These are phyloP conservation scores for Fagopyrum esculentum DNA, from an alignment of 148 eudicot genomes.

Conservation along the genomic window DNA sequence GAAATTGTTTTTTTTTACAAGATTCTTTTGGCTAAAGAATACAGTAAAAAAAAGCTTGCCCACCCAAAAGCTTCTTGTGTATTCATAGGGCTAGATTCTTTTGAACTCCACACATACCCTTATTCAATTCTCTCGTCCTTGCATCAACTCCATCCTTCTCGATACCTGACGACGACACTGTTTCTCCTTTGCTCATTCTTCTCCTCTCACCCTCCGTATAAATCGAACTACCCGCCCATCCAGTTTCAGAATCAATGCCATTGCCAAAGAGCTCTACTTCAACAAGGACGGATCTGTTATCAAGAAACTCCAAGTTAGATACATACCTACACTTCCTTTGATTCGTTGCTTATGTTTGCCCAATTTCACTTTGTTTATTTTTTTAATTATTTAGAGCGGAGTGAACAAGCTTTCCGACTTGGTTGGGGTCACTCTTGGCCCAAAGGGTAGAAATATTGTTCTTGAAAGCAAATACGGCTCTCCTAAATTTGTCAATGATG, in stretches of 20 bases:
- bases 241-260: slow-evolving; percentile 36
- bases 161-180: too few species aligned
- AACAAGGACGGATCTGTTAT: slow-evolving; percentile 87
- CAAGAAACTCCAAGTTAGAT: slow-evolving; percentile 60
- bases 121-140: too few species aligned
- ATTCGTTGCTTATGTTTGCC: neutral
- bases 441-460: slow-evolving; percentile 17
- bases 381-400: neutral
- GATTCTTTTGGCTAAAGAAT: too few species aligned
- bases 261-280: slow-evolving; percentile 70
- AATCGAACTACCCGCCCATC: slow-evolving; percentile 30
- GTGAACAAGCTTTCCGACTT: slow-evolving; percentile 18
- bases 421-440: slow-evolving; percentile 16
- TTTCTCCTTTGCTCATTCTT: too few species aligned
- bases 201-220: slow-evolving; percentile 27
- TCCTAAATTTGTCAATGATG: slow-evolving; percentile 17
- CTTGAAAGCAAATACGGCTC: slow-evolving; percentile 20
- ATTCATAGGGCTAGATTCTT: too few species aligned
- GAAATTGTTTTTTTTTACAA: too few species aligned
- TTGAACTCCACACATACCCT: too few species aligned
- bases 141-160: too few species aligned
- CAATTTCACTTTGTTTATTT: neutral
- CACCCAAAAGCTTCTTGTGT: too few species aligned
- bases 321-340: neutral
- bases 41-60: too few species aligned